Conservation (phyloP, 805 yeast genomes). For the Ogataea neopini region DNA sequence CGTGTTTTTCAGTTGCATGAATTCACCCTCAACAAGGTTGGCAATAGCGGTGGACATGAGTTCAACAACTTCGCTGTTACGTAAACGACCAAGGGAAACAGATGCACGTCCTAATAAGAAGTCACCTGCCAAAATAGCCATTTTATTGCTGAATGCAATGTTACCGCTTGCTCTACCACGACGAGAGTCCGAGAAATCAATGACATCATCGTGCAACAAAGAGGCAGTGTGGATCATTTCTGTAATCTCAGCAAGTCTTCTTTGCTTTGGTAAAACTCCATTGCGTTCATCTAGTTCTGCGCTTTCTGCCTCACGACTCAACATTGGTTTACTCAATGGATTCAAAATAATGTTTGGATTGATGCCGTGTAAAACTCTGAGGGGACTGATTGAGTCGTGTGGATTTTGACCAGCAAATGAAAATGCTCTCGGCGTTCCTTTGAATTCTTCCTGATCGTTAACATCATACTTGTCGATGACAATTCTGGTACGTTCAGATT, state of each 20-base stretch:
- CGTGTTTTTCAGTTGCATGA: constrained; percentile 96
- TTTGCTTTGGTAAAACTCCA: constrained; percentile 91
- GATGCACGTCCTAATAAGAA: constrained; percentile 94
- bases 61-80: constrained; percentile 98
- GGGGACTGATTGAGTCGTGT: constrained; percentile 71
- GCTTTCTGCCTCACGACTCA: constrained; percentile 59
- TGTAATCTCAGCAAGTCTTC: constrained; percentile 94
- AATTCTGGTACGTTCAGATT: constrained; percentile 62
- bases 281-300: constrained; percentile 50
- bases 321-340: constrained; percentile 82
- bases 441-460: constrained; percentile 61
- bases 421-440: constrained; percentile 54
- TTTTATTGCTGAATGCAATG: constrained; percentile 90
- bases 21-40: constrained; percentile 96
- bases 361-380: constrained; percentile 83
- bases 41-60: constrained; percentile 94
- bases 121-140: constrained; percentile 98
- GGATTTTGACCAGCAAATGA: constrained; percentile 62
- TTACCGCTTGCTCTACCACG: constrained; percentile 92
- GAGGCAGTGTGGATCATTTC: constrained; percentile 99
- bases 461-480: constrained; percentile 64
- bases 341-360: constrained; percentile 81
- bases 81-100: constrained; percentile 86
- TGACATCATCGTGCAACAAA: constrained; percentile 93
- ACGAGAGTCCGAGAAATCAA: constrained; percentile 85